Percentiles rank a stretch among this genome's conserved stretches.
These are phyloP conservation scores for Cnidoscolus chayamansa DNA, from an alignment of 441 rosid genomes.

Conservation along the genomic window DNA sequence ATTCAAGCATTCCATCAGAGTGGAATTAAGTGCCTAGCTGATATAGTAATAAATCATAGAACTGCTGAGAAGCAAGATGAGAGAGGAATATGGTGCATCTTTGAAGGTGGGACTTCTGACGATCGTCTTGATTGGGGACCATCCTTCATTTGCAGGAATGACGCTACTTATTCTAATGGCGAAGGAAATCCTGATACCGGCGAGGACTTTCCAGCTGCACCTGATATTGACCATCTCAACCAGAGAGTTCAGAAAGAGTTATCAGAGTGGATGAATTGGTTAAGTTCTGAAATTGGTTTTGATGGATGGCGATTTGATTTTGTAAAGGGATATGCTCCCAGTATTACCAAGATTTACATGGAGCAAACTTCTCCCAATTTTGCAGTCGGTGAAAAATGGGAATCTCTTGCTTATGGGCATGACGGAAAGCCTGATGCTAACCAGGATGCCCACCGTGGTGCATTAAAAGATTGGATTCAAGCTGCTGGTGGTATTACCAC, in stretches of 20 bases:
- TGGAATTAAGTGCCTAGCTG: constrained; percentile 72
- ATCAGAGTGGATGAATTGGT: constrained; percentile 88
- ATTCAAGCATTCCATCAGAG: constrained; percentile 43
- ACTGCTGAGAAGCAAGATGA: constrained; percentile 69
- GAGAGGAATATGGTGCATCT: constrained; percentile 60
- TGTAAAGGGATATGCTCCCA: constrained; percentile 60
- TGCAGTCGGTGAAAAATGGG: constrained; percentile 87
- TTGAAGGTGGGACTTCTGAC: constrained; percentile 80
- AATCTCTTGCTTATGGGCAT: constrained; percentile 43
- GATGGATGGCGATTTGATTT: constrained; percentile 80
- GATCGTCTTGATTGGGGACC: constrained; percentile 83
- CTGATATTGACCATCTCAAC: constrained; percentile 81
- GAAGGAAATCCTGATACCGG: constrained; percentile 69
- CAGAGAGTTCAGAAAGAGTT: constrained; percentile 56
- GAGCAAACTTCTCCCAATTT: constrained; percentile 51
- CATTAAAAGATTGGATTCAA: constrained; percentile 52
- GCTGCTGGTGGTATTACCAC: constrained; percentile 53
- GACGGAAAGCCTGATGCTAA: constrained; percentile 43
- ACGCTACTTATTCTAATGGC: constrained; percentile 48
- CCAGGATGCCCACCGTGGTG: constrained; percentile 55
- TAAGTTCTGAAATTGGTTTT: constrained; percentile 68
- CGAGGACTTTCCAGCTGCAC: constrained; percentile 43
- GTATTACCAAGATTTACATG: constrained; percentile 50
- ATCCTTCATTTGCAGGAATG: constrained; percentile 56
- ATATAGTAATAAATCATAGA: constrained; percentile 79